These are phyloP conservation scores for Aphanomyces astaci DNA, from an alignment of 352 stramenopile species.

Conservation along the genomic window DNA sequence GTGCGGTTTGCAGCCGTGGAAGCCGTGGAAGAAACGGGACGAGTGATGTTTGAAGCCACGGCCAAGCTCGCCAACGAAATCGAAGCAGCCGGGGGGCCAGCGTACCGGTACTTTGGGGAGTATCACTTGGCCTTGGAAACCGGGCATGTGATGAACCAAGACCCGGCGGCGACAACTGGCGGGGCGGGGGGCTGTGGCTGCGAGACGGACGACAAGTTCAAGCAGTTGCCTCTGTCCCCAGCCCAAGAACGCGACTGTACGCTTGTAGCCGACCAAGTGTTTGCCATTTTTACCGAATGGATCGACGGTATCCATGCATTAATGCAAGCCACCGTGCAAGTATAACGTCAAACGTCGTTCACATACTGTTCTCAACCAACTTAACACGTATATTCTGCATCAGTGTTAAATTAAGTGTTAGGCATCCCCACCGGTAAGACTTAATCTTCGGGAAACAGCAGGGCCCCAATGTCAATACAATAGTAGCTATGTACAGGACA, in stretches of 20 bases:
- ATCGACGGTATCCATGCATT: not conserved
- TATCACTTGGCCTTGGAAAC: constrained; percentile 8
- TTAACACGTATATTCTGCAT: too few species aligned
- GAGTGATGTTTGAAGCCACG: constrained; percentile 5
- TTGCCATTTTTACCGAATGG: constrained; percentile 9
- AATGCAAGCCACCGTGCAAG: not conserved
- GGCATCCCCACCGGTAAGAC: too few species aligned
- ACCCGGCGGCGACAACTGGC: not conserved
- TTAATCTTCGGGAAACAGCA: too few species aligned
- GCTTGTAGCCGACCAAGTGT: not conserved
- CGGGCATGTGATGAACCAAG: not conserved
- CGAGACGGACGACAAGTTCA: constrained; percentile 8
- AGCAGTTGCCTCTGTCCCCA: not conserved
- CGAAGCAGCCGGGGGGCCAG: not conserved
- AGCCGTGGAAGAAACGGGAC: not conserved
- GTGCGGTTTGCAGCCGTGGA: constrained; percentile 1
- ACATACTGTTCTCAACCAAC: too few species aligned
- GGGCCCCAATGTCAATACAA: too few species aligned
- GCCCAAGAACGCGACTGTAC: not conserved
- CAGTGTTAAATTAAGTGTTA: too few species aligned
- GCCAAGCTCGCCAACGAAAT: constrained; percentile 4
- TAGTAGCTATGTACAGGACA: too few species aligned
- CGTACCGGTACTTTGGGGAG: constrained; percentile 8
- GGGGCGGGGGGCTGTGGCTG: not conserved
- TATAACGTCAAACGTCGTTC: too few species aligned